phyloP scores from a whole-genome alignment of 2,329 filamentous ascomycete genomes.

The Sporothrix globosa region DNA sequence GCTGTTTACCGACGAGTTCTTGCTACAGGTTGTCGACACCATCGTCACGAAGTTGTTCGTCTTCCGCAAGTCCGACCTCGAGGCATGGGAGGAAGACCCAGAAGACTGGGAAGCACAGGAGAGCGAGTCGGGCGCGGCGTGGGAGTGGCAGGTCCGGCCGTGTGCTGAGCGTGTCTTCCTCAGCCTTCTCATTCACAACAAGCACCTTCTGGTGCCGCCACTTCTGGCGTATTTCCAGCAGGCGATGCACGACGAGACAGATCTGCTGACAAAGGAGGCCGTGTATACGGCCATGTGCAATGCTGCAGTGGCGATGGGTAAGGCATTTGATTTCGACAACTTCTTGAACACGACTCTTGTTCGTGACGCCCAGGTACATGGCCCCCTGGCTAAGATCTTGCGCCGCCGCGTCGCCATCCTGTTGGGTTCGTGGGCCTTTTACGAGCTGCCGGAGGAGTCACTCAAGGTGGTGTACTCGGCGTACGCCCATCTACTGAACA shows the following conservation, averaged over 20 bases:
- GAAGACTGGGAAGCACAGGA: conserved; percentile 95
- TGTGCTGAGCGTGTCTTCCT: conserved; percentile 94
- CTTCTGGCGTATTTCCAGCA: conserved; percentile 81
- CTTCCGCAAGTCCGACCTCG: conserved; percentile 80
- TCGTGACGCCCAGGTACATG: conserved; percentile 70
- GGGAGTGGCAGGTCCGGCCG: conserved; percentile 88
- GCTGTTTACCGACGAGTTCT: conserved; percentile 74
- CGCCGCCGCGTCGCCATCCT: conserved; percentile 86
- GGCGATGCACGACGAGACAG: conserved; percentile 65
- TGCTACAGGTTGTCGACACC: conserved; percentile 78
- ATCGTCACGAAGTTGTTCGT: conserved; percentile 88
- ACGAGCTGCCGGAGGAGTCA: conserved; percentile 71
- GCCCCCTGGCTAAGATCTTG: conserved; percentile 73
- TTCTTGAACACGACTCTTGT: conserved; percentile 77
- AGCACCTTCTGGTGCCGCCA: conserved; percentile 75
- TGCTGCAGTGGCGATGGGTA: conserved; percentile 73
- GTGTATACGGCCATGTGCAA: conserved; percentile 92
- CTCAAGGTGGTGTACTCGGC: conserved; percentile 81
- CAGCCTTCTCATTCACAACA: conserved; percentile 87
- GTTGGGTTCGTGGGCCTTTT: conserved; percentile 83
- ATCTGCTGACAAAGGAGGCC: conserved; percentile 87
- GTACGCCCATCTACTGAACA: conserved; percentile 81
- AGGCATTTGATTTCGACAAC: conserved; percentile 78
- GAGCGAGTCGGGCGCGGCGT: conserved; percentile 80
- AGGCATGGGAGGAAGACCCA: conserved; percentile 91